Conservation (phyloP, 148 eudicot genomes). For the Persicaria maculosa region DNA sequence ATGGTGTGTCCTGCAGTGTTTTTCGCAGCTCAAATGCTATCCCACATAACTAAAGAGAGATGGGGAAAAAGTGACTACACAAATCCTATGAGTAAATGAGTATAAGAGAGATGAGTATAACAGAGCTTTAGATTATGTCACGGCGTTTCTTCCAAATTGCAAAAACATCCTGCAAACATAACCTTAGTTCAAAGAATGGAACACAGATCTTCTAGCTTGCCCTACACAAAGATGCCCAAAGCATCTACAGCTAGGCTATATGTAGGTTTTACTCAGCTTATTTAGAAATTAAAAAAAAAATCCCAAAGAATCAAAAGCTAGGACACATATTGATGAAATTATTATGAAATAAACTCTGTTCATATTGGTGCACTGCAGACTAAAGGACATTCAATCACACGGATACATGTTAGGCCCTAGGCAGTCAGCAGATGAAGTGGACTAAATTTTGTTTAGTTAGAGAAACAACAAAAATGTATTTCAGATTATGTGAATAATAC, state of each 20-base stretch:
- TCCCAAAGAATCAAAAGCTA: not conserved
- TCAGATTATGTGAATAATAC: conserved; percentile 1
- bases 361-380: not conserved
- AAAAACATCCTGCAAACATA: not conserved
- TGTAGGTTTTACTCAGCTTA: not conserved
- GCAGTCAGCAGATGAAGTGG: too few species aligned
- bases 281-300: not conserved
- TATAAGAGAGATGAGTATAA: too few species aligned
- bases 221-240: not conserved
- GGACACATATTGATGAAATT: not conserved
- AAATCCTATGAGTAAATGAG: too few species aligned
- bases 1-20: too few species aligned
- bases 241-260: not conserved
- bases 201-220: not conserved
- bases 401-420: too few species aligned
- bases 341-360: not conserved
- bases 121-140: not conserved
- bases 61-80: not conserved
- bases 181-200: not conserved
- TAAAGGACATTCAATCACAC: not conserved
- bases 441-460: too few species aligned
- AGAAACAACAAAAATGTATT: not conserved
- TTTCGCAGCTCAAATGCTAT: too few species aligned
- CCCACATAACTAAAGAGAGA: not conserved
- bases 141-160: not conserved